These are phyloP conservation scores for Falciphora oryzae DNA, from an alignment of 2,329 filamentous ascomycete genomes.

Conservation along the genomic window DNA sequence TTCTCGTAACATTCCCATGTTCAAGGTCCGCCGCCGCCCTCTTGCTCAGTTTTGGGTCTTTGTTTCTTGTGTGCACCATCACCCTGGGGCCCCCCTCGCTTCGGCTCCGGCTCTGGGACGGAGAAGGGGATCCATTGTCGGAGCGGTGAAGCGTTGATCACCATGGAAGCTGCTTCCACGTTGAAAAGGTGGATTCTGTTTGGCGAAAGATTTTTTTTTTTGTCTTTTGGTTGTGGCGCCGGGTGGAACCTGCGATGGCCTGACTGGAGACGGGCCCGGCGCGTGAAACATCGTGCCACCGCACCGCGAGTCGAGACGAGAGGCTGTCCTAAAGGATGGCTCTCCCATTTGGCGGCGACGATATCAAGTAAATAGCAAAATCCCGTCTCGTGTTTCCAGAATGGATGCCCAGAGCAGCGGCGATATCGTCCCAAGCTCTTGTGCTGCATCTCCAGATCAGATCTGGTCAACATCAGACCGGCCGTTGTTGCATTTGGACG, in stretches of 20 bases:
- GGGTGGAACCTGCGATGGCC: background rate
- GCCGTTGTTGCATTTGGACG: background rate
- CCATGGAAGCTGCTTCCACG: background rate
- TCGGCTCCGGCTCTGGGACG: background rate
- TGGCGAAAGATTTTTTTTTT: background rate
- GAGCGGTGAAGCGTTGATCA: background rate
- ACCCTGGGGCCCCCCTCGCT: background rate
- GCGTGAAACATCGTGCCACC: background rate
- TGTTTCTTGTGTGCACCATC: background rate
- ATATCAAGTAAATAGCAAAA: background rate
- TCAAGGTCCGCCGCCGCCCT: background rate
- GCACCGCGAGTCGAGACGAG: background rate
- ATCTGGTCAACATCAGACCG: background rate
- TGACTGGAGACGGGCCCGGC: background rate
- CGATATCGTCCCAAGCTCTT: background rate
- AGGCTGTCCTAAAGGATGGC: background rate
- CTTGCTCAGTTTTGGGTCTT: background rate
- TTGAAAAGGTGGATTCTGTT: background rate
- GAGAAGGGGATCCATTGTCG: background rate
- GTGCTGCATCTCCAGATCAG: too few species aligned
- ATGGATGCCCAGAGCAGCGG: too few species aligned
- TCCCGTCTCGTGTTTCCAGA: too few species aligned
- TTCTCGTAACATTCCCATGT: background rate
- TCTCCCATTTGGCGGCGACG: background rate
- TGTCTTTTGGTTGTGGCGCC: background rate